Evolutionary conservation across 192 early-diverging fungal species (phyloP), one percentile per base, ranked within the genome.

Genomic region (Linnemannia elongata): DNA sequence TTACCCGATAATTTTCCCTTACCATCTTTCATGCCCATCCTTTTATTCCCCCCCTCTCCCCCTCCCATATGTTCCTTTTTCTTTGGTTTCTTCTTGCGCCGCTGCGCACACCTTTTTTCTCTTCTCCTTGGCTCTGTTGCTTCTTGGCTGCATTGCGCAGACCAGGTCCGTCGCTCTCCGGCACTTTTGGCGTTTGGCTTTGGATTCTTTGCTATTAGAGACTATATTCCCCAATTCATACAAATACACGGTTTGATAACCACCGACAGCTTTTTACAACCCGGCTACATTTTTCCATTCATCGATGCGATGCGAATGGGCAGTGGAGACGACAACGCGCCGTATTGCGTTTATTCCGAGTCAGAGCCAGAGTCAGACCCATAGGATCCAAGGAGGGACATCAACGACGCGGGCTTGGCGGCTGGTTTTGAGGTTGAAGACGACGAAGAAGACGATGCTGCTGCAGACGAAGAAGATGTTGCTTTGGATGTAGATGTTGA

Each of bases 311-410:
- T 27, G 57, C 9, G 22, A 33, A 66, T 27, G 8, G 10, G 8
- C 24, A 27, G 15, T 27, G 12, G 12, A 66, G 8, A n/a, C 57
- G 57, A 30, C n/a, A 55, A 20, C 4, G 18, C 17, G 22, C n/a
- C 27, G 30, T 66, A 33, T 9, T 15, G 7, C 27, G 0, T 66
- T 66, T 66, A 66, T 66, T 66, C 60, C 3, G 60, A 79, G 36
- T 87, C 85, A 2, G 85, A 87, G 27, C 81, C 85, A 3, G 85
- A 87, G 66, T 81, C 79, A 3, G 84, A 87, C 20, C 80, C 85
- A 81, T 87, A 87, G 13, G 79, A 77, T 18, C 79, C 76, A 38
- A 87, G 72, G 7, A 87, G 76, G 2, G 85, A 77, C 70, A 87
- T 39, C 60, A 87, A 39, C n/a, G 85, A 78, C 13, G 85, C 24